Evolutionary conservation across 2,329 filamentous ascomycete genomes (phyloP), one percentile per base, ranked within the genome.

Genomic region (Pseudogymnoascus sp.): DNA sequence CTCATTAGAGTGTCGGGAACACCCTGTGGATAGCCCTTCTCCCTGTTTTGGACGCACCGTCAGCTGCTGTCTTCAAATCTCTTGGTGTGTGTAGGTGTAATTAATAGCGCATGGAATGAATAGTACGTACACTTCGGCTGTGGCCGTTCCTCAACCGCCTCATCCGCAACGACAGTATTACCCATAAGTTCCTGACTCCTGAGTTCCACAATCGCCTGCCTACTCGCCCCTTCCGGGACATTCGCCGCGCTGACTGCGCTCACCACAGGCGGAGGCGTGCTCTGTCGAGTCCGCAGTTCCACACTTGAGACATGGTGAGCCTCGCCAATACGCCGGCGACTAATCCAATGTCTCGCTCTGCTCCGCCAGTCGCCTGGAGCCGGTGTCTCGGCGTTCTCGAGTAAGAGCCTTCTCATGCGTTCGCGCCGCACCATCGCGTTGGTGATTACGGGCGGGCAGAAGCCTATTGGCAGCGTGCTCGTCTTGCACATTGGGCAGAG

Each of bases 401-500:
- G 16, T 6, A 55, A 4, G 11, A 55, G 49, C 35, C 81, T 79
- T 28, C 88, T 78, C 11, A 91, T 77, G 14, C 89, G 82, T 74
- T 96, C 92, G 39, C 90, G 84, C 19, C 90, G 86, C 5, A 95
- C 92, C 89, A 96, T 96, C 14, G 83, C 82, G 68, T 96, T 94
- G 4, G 91, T 95, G 42, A 95, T 86, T 16, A 80, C 80, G 0
- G 78, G 76, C 0, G 88, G 86, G 62, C 84, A 86, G 69, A 84
- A 84, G 0, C 90, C 77, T 68, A 73, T 69, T 5, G 92, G 92
- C 0, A 97, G 76, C 69, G 92, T 90, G 59, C 84, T 90, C 64
- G 87, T 84, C 73, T 96, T 97, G 79, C 94, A 99, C 68, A 96
- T 79, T 0, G 94, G 93, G 70, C 94, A 99, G 1, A 97, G 80